Evolutionary conservation across 202 grass and related monocot genomes (phyloP), one percentile per base, ranked within the genome.

Genomic region (Dendrocalamus latiflorus): DNA sequence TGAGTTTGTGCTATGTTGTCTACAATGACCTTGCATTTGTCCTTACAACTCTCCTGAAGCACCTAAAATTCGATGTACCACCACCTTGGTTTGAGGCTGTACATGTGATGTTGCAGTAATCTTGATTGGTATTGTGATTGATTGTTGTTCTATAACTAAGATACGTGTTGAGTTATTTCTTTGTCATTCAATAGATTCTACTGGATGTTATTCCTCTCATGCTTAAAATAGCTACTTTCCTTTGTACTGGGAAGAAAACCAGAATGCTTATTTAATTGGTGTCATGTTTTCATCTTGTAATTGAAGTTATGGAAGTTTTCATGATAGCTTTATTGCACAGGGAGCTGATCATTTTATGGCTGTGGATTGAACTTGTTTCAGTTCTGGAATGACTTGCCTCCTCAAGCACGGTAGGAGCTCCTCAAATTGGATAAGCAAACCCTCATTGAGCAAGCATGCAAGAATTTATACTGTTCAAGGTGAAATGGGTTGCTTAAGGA

Each of bases 351-450:
- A 20, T 83, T 61, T 88, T n/a, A n/a, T n/a, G n/a, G n/a, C n/a
- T n/a, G n/a, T n/a, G n/a, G n/a, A n/a, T n/a, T n/a, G n/a, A n/a
- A n/a, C n/a, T 75, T 89, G 71, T 67, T 86, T 76, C 71, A 98
- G 96, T 98, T 98, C 82, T 95, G 93, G 93, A 91, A 81, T 76
- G 91, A 92, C 30, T 80, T 98, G 86, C 80, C 87, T 18, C 67
- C 78, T 76, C 89, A 92, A 80, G 87, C 91, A 59, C 84, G 93
- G 33, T 77, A 86, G 65, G 88, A 91, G 61, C 84, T 98, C 63
- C 88, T 98, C 59, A 91, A 89, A 82, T 81, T 98, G 70, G 96
- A 98, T 90, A 98, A 98, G 72, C 93, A 98, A 72, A 86, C 93
- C 38, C 88, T 95, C 39, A 92, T 95, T 60, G 96, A 98, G 72